Conservation (phyloP, 192 early-diverging fungal genomes). For the Gonapodya prolifera region DNA sequence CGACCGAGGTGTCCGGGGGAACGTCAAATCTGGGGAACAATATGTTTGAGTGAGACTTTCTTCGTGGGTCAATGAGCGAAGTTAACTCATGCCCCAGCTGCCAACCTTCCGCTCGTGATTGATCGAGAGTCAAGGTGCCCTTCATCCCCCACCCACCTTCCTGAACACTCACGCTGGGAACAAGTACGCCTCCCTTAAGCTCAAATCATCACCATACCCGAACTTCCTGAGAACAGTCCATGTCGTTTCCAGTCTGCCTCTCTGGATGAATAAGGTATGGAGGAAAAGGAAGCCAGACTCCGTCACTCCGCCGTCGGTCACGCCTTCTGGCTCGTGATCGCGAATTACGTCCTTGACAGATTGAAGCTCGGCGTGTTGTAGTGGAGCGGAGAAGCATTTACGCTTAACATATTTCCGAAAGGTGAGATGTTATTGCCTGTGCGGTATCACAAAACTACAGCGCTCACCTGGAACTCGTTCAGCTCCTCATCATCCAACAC, state of each 20-base stretch:
- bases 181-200: constrained; percentile 81
- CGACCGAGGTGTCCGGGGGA: constrained; percentile 78
- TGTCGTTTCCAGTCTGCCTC: constrained; percentile 92
- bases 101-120: neutral
- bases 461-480: constrained; percentile 88
- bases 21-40: constrained; percentile 57
- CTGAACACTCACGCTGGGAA: constrained; percentile 50
- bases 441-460: no score
- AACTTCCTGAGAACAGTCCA: constrained; percentile 95
- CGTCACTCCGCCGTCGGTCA: constrained; percentile 76
- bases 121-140: neutral
- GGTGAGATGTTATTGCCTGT: no score
- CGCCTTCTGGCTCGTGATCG: constrained; percentile 76
- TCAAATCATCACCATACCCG: constrained; percentile 92
- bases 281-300: constrained; percentile 84
- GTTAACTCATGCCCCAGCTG: no score
- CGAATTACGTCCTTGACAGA: constrained; percentile 90
- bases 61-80: no score
- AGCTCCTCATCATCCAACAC: constrained; percentile 85
- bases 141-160: neutral
- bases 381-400: constrained; percentile 92
- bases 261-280: constrained; percentile 92
- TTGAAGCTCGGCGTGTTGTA: constrained; percentile 91
- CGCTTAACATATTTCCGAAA: constrained; percentile 36
- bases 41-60: no score